These are phyloP conservation scores for Wickerhamiella spandovensis DNA, from an alignment of 805 yeast species.

Conservation along the genomic window DNA sequence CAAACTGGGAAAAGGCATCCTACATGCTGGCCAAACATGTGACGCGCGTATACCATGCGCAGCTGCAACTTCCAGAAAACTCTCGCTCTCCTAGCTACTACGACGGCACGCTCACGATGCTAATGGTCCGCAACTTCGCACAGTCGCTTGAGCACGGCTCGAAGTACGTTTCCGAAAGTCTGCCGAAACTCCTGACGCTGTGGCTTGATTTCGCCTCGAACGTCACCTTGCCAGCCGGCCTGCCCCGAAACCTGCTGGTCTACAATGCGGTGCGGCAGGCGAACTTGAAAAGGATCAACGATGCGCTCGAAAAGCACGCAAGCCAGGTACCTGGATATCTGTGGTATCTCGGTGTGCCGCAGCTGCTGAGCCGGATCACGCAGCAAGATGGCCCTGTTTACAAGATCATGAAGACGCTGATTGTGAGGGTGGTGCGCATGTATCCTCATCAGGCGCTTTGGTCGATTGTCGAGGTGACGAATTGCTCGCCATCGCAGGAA, in stretches of 20 bases:
- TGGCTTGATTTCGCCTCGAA: constrained; percentile 61
- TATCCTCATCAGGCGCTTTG: constrained; percentile 84
- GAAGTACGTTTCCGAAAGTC: constrained; percentile 59
- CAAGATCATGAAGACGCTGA: constrained; percentile 41
- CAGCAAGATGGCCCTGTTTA: constrained; percentile 48
- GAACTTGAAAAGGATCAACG: neutral
- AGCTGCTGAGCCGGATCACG: constrained; percentile 63
- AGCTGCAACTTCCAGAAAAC: constrained; percentile 28
- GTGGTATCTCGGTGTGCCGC: constrained; percentile 82
- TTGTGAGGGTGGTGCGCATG: constrained; percentile 40
- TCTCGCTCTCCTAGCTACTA: constrained; percentile 15
- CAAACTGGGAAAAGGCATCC: constrained; percentile 63
- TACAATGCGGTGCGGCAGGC: neutral
- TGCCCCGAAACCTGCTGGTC: neutral
- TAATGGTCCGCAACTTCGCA: constrained; percentile 42
- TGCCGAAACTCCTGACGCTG: constrained; percentile 53
- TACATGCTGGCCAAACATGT: constrained; percentile 70
- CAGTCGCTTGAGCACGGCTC: constrained; percentile 50
- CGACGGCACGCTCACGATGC: constrained; percentile 36
- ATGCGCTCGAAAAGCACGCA: neutral
- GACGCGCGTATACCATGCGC: constrained; percentile 63
- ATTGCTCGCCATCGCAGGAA: constrained; percentile 34
- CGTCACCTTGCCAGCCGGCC: neutral
- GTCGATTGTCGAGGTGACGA: constrained; percentile 59
- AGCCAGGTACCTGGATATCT: constrained; percentile 34